Evolutionary conservation across 2,329 filamentous ascomycete species (phyloP).

Genomic region (Ophiosphaerella korrae): DNA sequence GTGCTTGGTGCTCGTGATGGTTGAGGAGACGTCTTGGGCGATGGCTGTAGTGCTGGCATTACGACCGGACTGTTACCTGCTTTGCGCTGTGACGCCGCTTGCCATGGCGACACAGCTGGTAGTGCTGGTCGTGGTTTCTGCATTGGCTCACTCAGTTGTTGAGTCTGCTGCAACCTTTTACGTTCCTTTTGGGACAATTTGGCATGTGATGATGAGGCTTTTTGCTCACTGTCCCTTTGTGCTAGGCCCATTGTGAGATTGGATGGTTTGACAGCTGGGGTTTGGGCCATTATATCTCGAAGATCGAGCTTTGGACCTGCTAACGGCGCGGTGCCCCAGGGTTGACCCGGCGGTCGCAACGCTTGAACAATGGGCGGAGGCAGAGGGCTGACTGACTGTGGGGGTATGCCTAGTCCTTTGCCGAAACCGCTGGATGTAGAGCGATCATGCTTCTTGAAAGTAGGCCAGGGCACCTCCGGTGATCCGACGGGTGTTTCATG

Average conservation of each 20-base stretch:
- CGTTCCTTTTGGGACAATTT: slow-evolving; percentile 92
- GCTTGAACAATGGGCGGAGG: slow-evolving; percentile 26
- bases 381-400: slow-evolving; percentile 32
- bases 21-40: slow-evolving; percentile 21
- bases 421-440: slow-evolving; percentile 19
- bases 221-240: slow-evolving; percentile 48
- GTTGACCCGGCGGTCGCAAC: slow-evolving; percentile 42
- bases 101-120: slow-evolving; percentile 42
- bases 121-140: slow-evolving; percentile 37
- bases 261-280: slow-evolving; percentile 57
- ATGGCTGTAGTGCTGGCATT: slow-evolving; percentile 8
- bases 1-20: slow-evolving; percentile 39
- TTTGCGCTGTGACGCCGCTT: slow-evolving; percentile 38
- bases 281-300: slow-evolving; percentile 74
- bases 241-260: slow-evolving; percentile 60
- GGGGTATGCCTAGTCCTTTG: slow-evolving; percentile 8
- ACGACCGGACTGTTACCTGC: slow-evolving; percentile 27
- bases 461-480: slow-evolving; percentile 33
- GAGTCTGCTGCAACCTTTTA: slow-evolving; percentile 61
- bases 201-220: slow-evolving; percentile 46
- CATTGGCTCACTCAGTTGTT: slow-evolving; percentile 38
- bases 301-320: slow-evolving; percentile 71
- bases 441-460: slow-evolving; percentile 16
- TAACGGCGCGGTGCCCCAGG: slow-evolving; percentile 61
- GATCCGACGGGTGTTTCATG: slow-evolving; percentile 23